Evolutionary conservation across 2,329 filamentous ascomycete genomes (phyloP).

Genomic region (Trichoderma breve): DNA sequence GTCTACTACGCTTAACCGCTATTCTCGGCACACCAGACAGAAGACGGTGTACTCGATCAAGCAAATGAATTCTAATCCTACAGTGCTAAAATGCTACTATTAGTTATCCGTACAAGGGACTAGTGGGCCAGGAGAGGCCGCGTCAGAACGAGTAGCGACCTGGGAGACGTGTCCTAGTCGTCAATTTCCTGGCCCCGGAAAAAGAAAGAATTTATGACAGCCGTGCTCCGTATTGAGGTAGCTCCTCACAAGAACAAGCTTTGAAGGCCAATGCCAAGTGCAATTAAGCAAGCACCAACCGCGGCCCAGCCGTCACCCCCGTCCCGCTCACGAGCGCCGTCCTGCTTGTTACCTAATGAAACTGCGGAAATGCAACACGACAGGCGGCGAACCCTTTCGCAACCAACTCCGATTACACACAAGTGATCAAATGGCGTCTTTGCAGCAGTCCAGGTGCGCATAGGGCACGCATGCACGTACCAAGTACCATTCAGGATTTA

Average conservation of each 20-base stretch:
- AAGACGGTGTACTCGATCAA: not conserved
- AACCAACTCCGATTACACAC: not conserved
- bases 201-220: not conserved
- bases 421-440: not conserved
- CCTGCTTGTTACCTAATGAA: not conserved
- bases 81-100: not conserved
- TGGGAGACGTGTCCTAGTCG: not conserved
- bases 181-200: constrained; percentile 3
- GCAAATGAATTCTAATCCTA: not conserved
- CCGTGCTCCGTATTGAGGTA: not conserved
- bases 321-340: not conserved
- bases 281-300: constrained; percentile 7
- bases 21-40: not conserved
- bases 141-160: not conserved
- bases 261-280: not conserved
- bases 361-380: not conserved
- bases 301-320: not conserved
- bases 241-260: not conserved
- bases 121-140: constrained; percentile 16
- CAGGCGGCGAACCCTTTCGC: not conserved
- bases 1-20: not conserved
- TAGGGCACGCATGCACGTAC: not conserved
- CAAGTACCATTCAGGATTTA: not conserved
- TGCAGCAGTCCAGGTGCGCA: not conserved
- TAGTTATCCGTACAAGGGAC: not conserved